These are phyloP conservation scores for Glycine tomentella DNA, from an alignment of 306 rosid genomes.

Conservation along the genomic window DNA sequence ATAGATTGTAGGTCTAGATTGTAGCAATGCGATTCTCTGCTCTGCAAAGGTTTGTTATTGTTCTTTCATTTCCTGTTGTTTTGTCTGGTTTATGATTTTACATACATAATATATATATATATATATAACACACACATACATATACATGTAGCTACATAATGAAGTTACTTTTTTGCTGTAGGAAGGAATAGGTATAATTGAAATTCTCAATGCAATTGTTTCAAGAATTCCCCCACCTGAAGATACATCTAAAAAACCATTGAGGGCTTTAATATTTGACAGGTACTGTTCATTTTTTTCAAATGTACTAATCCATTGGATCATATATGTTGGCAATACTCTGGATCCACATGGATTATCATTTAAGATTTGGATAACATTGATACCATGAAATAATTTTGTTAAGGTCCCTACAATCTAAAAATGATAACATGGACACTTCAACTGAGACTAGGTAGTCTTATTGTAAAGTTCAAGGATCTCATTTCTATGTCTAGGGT, in stretches of 20 bases:
- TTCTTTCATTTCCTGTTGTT: constrained; percentile 26
- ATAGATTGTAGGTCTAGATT: constrained; percentile 84
- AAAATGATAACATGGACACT: constrained; percentile 27
- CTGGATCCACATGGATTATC: constrained; percentile 19
- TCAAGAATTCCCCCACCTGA: constrained; percentile 82
- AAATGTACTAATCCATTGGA: constrained; percentile 20
- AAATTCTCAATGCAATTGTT: constrained; percentile 80
- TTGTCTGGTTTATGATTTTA: constrained; percentile 28
- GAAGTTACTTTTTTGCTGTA: constrained; percentile 46
- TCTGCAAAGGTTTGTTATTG: constrained; percentile 82
- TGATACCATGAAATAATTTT: constrained; percentile 31
- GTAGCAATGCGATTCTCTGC: constrained; percentile 85
- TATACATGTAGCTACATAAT: constrained; percentile 32
- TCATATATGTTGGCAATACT: constrained; percentile 28
- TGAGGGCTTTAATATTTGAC: constrained; percentile 91
- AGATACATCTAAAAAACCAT: constrained; percentile 69
- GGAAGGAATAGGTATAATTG: constrained; percentile 91
- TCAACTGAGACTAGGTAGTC: constrained; percentile 13
- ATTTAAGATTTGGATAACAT: constrained; percentile 35
- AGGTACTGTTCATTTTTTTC: constrained; percentile 56
- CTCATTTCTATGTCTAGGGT: constrained; percentile 22
- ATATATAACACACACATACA: no score
- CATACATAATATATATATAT: not conserved
- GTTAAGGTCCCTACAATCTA: constrained; percentile 24
- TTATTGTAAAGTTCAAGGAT: constrained; percentile 39